Conservation (phyloP, 2,329 filamentous ascomycete genomes). For the Stachybotrys echinatus region DNA sequence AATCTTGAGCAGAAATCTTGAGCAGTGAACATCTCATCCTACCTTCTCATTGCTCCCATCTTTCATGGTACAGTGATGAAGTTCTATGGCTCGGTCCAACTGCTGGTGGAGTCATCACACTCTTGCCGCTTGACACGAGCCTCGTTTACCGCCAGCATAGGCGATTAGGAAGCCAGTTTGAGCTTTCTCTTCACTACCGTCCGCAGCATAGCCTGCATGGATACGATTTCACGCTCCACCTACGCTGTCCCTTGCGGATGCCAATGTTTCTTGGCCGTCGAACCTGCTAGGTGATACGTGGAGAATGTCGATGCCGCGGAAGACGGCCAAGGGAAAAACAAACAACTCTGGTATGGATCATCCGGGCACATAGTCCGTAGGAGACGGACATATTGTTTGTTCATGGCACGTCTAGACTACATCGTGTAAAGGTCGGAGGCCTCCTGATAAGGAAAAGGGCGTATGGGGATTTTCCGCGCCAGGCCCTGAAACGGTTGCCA, state of each 20-base stretch:
- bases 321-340: neutral
- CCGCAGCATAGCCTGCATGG: neutral
- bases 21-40: no score
- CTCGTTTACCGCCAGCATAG: no score
- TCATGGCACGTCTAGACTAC: no score
- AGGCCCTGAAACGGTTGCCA: no score
- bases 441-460: no score
- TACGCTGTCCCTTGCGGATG: neutral
- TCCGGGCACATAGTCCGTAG: neutral
- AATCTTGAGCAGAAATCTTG: neutral
- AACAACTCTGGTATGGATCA: neutral
- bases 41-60: no score
- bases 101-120: no score
- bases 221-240: neutral
- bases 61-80: neutral
- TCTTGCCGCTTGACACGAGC: no score
- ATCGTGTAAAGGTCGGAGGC: no score
- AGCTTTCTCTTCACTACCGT: no score
- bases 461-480: no score
- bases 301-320: neutral
- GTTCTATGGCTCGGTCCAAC: neutral
- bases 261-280: neutral
- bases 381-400: neutral
- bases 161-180: no score
- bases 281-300: neutral